A percentile compares a stretch with the other conserved stretches of the same genome.
These are phyloP conservation scores for Cladorrhinum sp. DNA, from an alignment of 2,329 filamentous ascomycete species.

Conservation along the genomic window DNA sequence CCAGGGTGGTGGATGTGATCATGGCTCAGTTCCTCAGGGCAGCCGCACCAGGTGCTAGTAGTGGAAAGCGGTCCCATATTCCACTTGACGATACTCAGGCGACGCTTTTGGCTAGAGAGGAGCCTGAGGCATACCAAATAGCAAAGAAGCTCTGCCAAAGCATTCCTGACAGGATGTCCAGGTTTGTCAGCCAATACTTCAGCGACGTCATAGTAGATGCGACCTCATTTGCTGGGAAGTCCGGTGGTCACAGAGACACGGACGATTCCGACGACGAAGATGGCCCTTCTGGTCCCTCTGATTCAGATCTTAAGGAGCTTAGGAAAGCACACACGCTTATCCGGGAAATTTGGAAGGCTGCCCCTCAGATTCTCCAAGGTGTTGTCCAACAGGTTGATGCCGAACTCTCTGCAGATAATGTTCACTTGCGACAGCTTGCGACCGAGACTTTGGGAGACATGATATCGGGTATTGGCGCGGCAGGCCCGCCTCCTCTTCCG, in stretches of 20 bases:
- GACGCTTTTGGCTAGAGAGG: constrained; percentile 79
- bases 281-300: constrained; percentile 61
- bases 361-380: constrained; percentile 82
- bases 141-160: constrained; percentile 89
- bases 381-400: constrained; percentile 92
- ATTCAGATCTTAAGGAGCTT: constrained; percentile 82
- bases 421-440: constrained; percentile 79
- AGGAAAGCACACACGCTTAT: constrained; percentile 86
- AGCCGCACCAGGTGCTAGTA: constrained; percentile 65
- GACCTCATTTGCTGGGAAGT: constrained; percentile 55
- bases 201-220: constrained; percentile 94
- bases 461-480: constrained; percentile 87
- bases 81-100: constrained; percentile 73
- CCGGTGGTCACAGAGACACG: constrained; percentile 56
- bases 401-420: constrained; percentile 85
- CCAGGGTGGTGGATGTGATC: constrained; percentile 84
- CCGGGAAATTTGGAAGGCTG: constrained; percentile 89
- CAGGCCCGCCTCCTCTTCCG: constrained; percentile 73
- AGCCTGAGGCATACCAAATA: constrained; percentile 93
- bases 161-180: constrained; percentile 89
- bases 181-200: constrained; percentile 93
- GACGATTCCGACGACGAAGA: constrained; percentile 65
- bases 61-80: constrained; percentile 52
- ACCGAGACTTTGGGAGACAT: constrained; percentile 95
- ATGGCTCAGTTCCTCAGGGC: constrained; percentile 94